Evolutionary conservation across 2,329 filamentous ascomycete genomes (phyloP).

Genomic region (Berkeleyomyces basicola): DNA sequence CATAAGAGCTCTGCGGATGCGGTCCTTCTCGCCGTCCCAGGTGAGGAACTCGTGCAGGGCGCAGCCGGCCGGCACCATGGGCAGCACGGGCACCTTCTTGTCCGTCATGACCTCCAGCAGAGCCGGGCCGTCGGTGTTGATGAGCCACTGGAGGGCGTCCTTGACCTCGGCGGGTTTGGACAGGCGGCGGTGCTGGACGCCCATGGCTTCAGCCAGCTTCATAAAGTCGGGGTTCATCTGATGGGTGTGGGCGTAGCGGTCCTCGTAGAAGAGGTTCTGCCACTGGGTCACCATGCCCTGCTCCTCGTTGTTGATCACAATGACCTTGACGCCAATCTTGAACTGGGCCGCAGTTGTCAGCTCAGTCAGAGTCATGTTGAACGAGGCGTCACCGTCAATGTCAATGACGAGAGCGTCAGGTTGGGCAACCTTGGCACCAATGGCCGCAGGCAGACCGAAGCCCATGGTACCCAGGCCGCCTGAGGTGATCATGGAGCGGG

Average conservation of each 20-base stretch:
- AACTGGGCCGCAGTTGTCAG: conserved; percentile 87
- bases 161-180: conserved; percentile 61
- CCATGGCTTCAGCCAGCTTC: conserved; percentile 85
- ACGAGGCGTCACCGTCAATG: conserved; percentile 96
- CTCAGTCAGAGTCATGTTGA: conserved; percentile 97
- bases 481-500: conserved; percentile 88
- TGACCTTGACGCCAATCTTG: conserved; percentile 89
- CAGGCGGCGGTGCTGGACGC: conserved; percentile 56
- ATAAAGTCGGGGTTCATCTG: conserved; percentile 84
- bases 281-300: conserved; percentile 95
- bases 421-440: conserved; percentile 75
- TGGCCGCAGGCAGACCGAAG: conserved; percentile 82
- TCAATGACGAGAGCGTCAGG: conserved; percentile 76
- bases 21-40: conserved; percentile 62
- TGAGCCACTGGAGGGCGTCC: conserved; percentile 71
- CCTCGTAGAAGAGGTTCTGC: conserved; percentile 89
- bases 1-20: conserved; percentile 50
- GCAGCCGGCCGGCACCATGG: conserved; percentile 84
- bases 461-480: conserved; percentile 84
- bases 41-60: conserved; percentile 86
- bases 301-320: conserved; percentile 91
- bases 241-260: conserved; percentile 75
- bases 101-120: conserved; percentile 86
- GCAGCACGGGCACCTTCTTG: conserved; percentile 83
- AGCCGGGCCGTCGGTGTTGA: conserved; percentile 59